These are phyloP conservation scores for Ogataea trehaloabstinens DNA, from an alignment of 805 yeast species.

Conservation along the genomic window DNA sequence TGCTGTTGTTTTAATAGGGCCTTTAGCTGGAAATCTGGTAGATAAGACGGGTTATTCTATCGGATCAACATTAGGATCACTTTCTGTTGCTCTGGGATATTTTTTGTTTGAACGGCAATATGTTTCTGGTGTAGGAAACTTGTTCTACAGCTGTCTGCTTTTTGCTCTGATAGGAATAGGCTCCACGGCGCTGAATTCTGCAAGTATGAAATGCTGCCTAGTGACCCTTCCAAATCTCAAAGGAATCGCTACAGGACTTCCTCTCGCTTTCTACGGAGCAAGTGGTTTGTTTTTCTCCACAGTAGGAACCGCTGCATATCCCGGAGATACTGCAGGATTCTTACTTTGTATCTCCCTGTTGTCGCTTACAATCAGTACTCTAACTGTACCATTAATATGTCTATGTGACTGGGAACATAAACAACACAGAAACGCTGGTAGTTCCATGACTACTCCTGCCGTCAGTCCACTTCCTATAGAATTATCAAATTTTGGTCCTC, in stretches of 20 bases:
- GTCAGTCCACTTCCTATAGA: constrained; percentile 5
- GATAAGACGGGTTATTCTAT: constrained; percentile 59
- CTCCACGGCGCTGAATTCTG: constrained; percentile 61
- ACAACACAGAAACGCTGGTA: constrained; percentile 1
- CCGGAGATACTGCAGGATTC: constrained; percentile 58
- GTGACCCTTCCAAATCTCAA: constrained; percentile 61
- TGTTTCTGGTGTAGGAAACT: constrained; percentile 36
- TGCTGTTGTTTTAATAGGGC: constrained; percentile 64
- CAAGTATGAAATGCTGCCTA: constrained; percentile 73
- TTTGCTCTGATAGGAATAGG: constrained; percentile 64
- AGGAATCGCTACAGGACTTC: constrained; percentile 75
- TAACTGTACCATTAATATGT: constrained; percentile 48
- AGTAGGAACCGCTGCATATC: constrained; percentile 48
- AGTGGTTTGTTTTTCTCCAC: constrained; percentile 68
- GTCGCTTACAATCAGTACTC: constrained; percentile 37
- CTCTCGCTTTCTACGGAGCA: constrained; percentile 71
- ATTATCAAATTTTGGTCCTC: constrained; percentile 3
- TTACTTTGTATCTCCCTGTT: constrained; percentile 45
- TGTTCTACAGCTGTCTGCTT: constrained; percentile 43
- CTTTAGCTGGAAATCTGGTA: constrained; percentile 63
- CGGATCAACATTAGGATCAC: constrained; percentile 51
- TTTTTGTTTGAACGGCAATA: constrained; percentile 51
- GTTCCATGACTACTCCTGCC: constrained; percentile 7
- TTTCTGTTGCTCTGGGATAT: constrained; percentile 53
- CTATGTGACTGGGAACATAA: constrained; percentile 37